Percentiles rank a stretch among this genome's conserved stretches.
These are phyloP conservation scores for Penstemon newberryi DNA, from an alignment of 257 asterid genomes.

Conservation along the genomic window DNA sequence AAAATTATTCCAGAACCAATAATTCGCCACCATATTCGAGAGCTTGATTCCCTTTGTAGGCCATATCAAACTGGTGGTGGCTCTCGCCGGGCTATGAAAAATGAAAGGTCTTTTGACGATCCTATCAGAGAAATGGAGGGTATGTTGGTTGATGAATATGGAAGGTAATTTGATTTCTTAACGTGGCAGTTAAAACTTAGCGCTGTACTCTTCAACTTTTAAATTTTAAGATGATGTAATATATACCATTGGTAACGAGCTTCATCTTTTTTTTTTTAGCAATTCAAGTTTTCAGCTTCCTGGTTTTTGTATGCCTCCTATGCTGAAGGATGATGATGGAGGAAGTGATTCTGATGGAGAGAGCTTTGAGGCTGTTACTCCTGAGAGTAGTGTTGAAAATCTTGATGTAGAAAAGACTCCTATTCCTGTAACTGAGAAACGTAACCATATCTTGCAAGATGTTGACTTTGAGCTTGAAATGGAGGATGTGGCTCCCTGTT, in stretches of 20 bases:
- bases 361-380: slow-evolving; percentile 89
- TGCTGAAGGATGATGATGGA: slow-evolving; percentile 66
- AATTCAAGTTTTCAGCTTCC: slow-evolving; percentile 88
- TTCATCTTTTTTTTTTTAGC: slow-evolving; percentile 44
- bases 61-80: slow-evolving; percentile 52
- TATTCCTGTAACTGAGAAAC: slow-evolving; percentile 53
- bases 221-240: slow-evolving; percentile 13
- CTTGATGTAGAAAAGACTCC: slow-evolving; percentile 39
- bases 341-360: slow-evolving; percentile 86
- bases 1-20: slow-evolving; percentile 79
- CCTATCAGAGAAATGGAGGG: slow-evolving; percentile 95
- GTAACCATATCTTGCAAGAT: slow-evolving; percentile 77
- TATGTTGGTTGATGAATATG: slow-evolving; percentile 89
- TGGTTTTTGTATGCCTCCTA: slow-evolving; percentile 83
- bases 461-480: slow-evolving; percentile 95
- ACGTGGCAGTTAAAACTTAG: background rate
- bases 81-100: slow-evolving; percentile 62
- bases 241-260: slow-evolving; percentile 16
- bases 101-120: slow-evolving; percentile 86
- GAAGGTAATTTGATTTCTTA: slow-evolving; percentile 57
- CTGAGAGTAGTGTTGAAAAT: slow-evolving; percentile 62
- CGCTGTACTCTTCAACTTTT: slow-evolving; percentile 1
- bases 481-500: slow-evolving; percentile 89
- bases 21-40: slow-evolving; percentile 74
- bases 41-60: slow-evolving; percentile 72